These are phyloP conservation scores for Hordeum pubiflorum DNA, from an alignment of 202 grass and related monocot species.

Conservation along the genomic window DNA sequence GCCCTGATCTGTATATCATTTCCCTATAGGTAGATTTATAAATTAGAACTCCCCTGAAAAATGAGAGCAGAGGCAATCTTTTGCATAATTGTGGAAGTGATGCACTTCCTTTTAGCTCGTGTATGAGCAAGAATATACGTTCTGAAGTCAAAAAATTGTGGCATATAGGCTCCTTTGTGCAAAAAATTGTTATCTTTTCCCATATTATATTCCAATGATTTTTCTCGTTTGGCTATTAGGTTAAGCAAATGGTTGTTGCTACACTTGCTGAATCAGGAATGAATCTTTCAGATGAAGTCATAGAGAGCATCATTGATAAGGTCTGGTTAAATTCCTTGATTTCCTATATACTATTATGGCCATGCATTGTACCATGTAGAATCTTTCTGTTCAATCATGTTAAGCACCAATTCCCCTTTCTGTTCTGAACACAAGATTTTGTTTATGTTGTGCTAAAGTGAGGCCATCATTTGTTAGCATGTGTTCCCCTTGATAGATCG, in stretches of 20 bases:
- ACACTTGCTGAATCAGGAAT: slow-evolving; percentile 92
- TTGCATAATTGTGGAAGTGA: background rate
- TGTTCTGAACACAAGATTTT: background rate
- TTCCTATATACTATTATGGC: background rate
- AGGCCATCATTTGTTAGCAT: background rate
- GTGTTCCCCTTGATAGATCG: background rate
- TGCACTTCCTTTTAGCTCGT: background rate
- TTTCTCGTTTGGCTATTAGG: slow-evolving; percentile 40
- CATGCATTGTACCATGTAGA: background rate
- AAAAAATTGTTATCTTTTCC: background rate
- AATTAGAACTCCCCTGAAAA: background rate
- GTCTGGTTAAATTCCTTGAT: slow-evolving; percentile 22
- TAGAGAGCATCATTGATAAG: slow-evolving; percentile 83
- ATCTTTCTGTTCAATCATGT: slow-evolving; percentile 14
- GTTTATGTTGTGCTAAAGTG: background rate
- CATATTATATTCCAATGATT: background rate
- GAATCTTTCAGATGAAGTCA: slow-evolving; percentile 19
- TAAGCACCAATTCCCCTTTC: background rate
- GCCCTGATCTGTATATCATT: background rate
- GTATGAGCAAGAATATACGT: background rate
- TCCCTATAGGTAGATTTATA: background rate
- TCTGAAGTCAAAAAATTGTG: background rate
- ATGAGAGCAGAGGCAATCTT: background rate
- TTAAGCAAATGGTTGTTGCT: slow-evolving; percentile 96
- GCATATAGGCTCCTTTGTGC: background rate